phyloP scores from a whole-genome alignment of 371 early-diverging fungal species.

The Choanephora cucurbitarum region DNA sequence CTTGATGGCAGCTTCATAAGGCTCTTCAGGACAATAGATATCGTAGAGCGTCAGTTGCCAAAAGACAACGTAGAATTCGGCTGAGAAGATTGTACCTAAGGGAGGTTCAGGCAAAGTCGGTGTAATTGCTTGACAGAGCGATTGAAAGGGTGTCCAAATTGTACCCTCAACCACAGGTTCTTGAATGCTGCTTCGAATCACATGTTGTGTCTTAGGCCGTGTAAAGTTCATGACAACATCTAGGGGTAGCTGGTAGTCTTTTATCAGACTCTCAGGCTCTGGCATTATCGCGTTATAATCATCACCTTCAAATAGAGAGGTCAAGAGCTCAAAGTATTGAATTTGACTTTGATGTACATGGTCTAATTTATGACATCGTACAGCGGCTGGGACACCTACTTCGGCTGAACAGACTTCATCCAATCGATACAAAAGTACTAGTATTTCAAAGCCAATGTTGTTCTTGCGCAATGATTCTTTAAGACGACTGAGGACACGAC shows the following conservation, averaged over 20 bases:
- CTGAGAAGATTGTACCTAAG: slow-evolving; percentile 54
- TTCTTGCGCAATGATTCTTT: slow-evolving; percentile 60
- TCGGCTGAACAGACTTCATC: slow-evolving; percentile 50
- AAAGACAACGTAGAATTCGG: slow-evolving; percentile 82
- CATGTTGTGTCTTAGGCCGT: slow-evolving; percentile 62
- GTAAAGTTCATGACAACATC: slow-evolving; percentile 74
- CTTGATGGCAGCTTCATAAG: slow-evolving; percentile 73
- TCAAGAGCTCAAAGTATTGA: slow-evolving; percentile 70
- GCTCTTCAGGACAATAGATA: slow-evolving; percentile 71
- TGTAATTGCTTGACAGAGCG: slow-evolving; percentile 18
- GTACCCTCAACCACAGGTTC: slow-evolving; percentile 24
- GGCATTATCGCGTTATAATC: slow-evolving; percentile 65
- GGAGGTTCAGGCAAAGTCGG: slow-evolving; percentile 37
- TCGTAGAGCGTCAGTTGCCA: slow-evolving; percentile 88
- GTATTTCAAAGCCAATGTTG: slow-evolving; percentile 57
- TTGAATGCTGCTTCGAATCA: slow-evolving; percentile 20
- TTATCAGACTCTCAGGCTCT: slow-evolving; percentile 54
- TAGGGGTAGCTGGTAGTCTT: slow-evolving; percentile 64
- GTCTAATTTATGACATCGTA: slow-evolving; percentile 43
- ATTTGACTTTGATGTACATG: slow-evolving; percentile 58
- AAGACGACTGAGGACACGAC: slow-evolving; percentile 60
- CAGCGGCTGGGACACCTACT: slow-evolving; percentile 55
- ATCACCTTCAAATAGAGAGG: slow-evolving; percentile 58
- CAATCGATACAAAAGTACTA: slow-evolving; percentile 55
- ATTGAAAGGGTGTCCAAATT: slow-evolving; percentile 27